A percentile compares a stretch with the other conserved stretches of the same genome.
These are phyloP conservation scores for Toxicodendron radicans DNA, from an alignment of 345 rosid genomes.

Conservation along the genomic window DNA sequence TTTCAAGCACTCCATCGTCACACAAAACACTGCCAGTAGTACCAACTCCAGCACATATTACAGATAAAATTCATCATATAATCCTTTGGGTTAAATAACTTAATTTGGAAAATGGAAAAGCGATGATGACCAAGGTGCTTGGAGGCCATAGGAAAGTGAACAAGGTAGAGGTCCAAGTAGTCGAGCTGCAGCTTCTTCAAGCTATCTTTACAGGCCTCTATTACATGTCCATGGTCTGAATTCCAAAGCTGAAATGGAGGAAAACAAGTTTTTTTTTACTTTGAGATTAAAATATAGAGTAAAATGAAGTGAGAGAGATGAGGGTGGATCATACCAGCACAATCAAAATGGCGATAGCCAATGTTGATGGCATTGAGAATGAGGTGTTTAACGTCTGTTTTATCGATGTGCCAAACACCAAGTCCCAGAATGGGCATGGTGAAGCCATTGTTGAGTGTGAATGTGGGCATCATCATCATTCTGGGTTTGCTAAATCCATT, in stretches of 20 bases:
- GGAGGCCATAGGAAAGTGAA: conserved; percentile 82
- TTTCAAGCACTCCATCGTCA: conserved; percentile 75
- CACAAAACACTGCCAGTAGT: conserved; percentile 65
- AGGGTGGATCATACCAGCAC: conserved; percentile 34
- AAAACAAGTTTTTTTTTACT: too few species aligned
- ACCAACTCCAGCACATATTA: conserved; percentile 59
- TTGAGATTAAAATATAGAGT: too few species aligned
- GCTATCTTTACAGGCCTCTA: conserved; percentile 86
- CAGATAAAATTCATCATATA: too few species aligned
- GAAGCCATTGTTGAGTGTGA: conserved; percentile 45
- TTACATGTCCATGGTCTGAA: conserved; percentile 81
- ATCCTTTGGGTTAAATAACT: too few species aligned
- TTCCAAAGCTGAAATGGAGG: conserved; percentile 67
- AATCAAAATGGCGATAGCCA: conserved; percentile 59
- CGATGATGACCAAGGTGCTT: conserved; percentile 60
- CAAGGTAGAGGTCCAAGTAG: conserved; percentile 77
- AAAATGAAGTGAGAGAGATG: background rate
- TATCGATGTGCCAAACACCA: conserved; percentile 49
- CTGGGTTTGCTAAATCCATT: too few species aligned
- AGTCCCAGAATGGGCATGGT: conserved; percentile 43
- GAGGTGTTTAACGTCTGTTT: conserved; percentile 35
- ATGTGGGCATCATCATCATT: conserved; percentile 21
- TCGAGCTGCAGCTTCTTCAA: conserved; percentile 84
- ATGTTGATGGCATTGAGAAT: conserved; percentile 41
- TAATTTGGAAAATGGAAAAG: background rate